phyloP scores from a whole-genome alignment of 176 grass and related monocot species.

The barley (Hordeum vulgare) region MorexV3_pseudomolecules_assembly NC_058520.1:457454750-457455249 shows the following conservation, averaged over 20 bases:
- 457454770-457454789: too few species aligned
- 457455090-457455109: background rate
- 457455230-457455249: background rate
- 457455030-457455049: background rate
- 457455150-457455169: background rate
- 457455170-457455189: background rate
- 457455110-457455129: background rate
- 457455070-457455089: background rate
- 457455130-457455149: background rate
- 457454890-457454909: background rate
- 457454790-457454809: too few species aligned
- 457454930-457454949: background rate
- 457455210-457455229: slow-evolving; percentile 1
- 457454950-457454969: background rate
- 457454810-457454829: too few species aligned
- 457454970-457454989: slow-evolving; percentile 4
- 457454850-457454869: background rate
- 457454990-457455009: background rate
- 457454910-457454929: background rate
- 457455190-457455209: background rate
- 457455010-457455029: background rate
- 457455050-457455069: background rate
- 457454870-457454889: slow-evolving; percentile 1
- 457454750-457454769: too few species aligned
- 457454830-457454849: too few species aligned